Conservation (phyloP, 2,329 filamentous ascomycete species). For the Ceratocystis alfenasii region DNA sequence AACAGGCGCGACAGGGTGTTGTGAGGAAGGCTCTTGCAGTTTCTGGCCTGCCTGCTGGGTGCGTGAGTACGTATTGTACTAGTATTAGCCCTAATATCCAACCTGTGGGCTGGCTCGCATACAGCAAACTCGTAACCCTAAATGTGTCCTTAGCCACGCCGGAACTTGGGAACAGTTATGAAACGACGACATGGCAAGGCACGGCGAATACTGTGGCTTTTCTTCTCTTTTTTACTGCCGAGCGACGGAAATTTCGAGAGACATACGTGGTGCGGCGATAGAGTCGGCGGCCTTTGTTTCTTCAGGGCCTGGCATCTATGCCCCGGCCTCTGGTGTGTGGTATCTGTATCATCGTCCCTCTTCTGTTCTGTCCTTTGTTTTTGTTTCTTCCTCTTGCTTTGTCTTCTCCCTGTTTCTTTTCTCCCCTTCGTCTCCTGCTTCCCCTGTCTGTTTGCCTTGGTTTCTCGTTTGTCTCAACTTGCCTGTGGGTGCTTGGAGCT, state of each 20-base stretch:
- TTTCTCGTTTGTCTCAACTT: conserved; percentile 5
- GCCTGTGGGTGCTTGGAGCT: not conserved
- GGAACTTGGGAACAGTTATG: not conserved
- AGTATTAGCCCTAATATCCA: no score
- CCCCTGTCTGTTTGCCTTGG: not conserved
- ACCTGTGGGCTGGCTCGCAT: not conserved
- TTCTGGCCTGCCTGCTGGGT: not conserved
- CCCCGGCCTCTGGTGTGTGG: not conserved
- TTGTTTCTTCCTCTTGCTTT: not conserved
- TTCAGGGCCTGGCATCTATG: not conserved
- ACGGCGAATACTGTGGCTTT: not conserved
- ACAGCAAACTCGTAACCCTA: not conserved
- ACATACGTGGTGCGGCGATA: not conserved
- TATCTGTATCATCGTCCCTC: conserved; percentile 1
- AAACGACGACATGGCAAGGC: not conserved
- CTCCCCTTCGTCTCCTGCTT: not conserved
- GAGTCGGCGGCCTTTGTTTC: not conserved
- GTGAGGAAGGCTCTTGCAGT: not conserved
- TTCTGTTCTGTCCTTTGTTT: not conserved
- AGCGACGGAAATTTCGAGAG: not conserved
- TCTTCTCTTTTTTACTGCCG: not conserved
- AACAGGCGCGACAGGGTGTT: not conserved
- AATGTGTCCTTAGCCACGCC: not conserved
- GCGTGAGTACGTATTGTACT: no score
- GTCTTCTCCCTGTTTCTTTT: not conserved